Conservation (phyloP, 1,284 basidiomycete genomes). For the Ustilago loliicola region DNA sequence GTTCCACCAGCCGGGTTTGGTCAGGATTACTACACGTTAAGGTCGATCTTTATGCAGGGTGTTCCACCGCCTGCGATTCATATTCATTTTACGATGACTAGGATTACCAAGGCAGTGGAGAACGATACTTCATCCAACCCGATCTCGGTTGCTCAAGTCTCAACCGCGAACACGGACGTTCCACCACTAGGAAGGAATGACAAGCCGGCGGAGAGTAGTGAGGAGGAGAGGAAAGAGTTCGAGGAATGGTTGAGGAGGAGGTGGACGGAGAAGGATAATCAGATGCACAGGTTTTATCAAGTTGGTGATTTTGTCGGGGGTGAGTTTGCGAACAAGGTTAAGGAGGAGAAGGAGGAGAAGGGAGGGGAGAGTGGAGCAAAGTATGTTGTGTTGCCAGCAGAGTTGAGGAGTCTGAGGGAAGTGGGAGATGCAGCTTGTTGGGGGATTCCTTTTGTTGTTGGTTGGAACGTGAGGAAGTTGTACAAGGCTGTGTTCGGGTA, state of each 20-base stretch:
- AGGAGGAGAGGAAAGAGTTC: conserved; percentile 79
- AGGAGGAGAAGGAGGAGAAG: conserved; percentile 8
- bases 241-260: conserved; percentile 84
- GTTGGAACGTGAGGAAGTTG: conserved; percentile 21
- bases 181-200: conserved; percentile 41
- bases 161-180: conserved; percentile 12
- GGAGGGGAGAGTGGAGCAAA: background rate
- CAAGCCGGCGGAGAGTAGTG: conserved; percentile 73
- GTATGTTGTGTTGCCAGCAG: conserved; percentile 52
- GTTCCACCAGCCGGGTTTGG: conserved; percentile 75
- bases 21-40: conserved; percentile 86
- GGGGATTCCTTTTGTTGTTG: conserved; percentile 33
- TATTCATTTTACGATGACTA: conserved; percentile 73
- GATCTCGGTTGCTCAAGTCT: conserved; percentile 8
- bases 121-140: conserved; percentile 30
- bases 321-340: conserved; percentile 22
- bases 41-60: conserved; percentile 84
- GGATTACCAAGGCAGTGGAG: conserved; percentile 19
- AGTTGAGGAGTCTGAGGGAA: conserved; percentile 48
- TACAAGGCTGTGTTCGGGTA: conserved; percentile 32
- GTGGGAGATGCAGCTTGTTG: conserved; percentile 54
- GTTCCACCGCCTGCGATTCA: conserved; percentile 87
- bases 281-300: conserved; percentile 77
- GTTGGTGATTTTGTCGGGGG: conserved; percentile 66
- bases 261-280: conserved; percentile 86